A percentile compares a stretch with the other conserved stretches of the same genome.
Conservation (phyloP, 331 rosid genomes). For the Prunus yedoensis region DNA sequence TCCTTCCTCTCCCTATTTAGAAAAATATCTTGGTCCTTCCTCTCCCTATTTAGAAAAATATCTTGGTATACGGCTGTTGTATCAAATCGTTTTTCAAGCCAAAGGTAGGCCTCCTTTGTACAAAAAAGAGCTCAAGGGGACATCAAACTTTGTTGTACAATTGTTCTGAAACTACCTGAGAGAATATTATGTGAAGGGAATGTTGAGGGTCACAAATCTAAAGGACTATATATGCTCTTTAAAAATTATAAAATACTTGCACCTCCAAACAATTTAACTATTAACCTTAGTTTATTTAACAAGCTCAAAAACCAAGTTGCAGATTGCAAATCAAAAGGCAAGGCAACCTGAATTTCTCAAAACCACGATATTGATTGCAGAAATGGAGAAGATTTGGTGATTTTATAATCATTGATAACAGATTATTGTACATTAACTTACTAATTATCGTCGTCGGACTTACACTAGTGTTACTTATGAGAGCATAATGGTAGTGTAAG, state of each 20-base stretch:
- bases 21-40: neutral
- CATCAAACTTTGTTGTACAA: neutral
- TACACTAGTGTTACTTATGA: neutral
- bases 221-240: neutral
- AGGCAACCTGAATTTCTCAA: neutral
- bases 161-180: neutral
- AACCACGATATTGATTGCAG: constrained; percentile 4
- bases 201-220: neutral
- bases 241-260: neutral
- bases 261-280: no score
- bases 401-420: neutral
- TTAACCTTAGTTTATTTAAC: no score
- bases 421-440: neutral
- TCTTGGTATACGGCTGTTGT: neutral
- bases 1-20: neutral
- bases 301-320: neutral
- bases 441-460: no score
- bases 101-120: neutral
- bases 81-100: neutral
- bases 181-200: neutral
- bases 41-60: neutral
- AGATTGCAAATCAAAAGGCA: neutral
- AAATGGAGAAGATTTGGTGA: neutral
- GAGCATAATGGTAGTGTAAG: neutral
- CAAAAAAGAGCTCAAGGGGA: neutral